Conservation (phyloP, 768 basidiomycete genomes). For the Calvatia gigantea region DNA sequence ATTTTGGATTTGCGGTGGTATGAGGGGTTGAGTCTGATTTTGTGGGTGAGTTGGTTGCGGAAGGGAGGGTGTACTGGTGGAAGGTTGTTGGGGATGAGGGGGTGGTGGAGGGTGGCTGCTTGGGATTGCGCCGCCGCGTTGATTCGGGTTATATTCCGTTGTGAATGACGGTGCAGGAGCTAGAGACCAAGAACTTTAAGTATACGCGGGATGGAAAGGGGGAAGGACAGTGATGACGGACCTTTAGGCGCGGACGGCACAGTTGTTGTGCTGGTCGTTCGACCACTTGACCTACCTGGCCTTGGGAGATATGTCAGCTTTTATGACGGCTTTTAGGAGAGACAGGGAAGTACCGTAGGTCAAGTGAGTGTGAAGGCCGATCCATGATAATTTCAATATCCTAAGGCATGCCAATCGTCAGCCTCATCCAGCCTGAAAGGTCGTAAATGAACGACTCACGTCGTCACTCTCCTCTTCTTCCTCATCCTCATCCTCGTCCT, state of each 20-base stretch:
- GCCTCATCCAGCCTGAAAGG: too few relatives aligned
- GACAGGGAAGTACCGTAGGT: constrained; percentile 59
- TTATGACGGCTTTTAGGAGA: background rate
- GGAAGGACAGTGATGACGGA: background rate
- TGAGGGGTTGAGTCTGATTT: constrained; percentile 3
- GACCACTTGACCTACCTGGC: constrained; percentile 7
- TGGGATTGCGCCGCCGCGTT: constrained; percentile 47
- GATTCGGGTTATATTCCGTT: constrained; percentile 78
- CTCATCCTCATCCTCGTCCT: constrained; percentile 27
- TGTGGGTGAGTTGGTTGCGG: constrained; percentile 17
- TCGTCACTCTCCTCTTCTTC: constrained; percentile 33
- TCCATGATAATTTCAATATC: constrained; percentile 94
- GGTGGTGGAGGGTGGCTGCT: constrained; percentile 16
- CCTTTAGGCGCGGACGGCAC: constrained; percentile 18
- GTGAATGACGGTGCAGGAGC: constrained; percentile 60
- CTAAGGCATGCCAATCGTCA: constrained; percentile 31
- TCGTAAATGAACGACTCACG: constrained; percentile 26
- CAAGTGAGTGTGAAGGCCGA: constrained; percentile 63
- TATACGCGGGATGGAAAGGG: constrained; percentile 9
- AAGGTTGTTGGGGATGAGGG: constrained; percentile 1
- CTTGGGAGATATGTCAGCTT: background rate
- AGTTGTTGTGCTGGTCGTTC: constrained; percentile 11
- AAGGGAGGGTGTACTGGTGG: constrained; percentile 1
- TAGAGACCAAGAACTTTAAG: constrained; percentile 22
- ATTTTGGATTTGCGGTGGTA: constrained; percentile 4